A percentile compares a stretch with the other conserved stretches of the same genome.
phyloP scores from a whole-genome alignment of 495 filamentous ascomycete genomes.

The Neurospora intermedia region DNA sequence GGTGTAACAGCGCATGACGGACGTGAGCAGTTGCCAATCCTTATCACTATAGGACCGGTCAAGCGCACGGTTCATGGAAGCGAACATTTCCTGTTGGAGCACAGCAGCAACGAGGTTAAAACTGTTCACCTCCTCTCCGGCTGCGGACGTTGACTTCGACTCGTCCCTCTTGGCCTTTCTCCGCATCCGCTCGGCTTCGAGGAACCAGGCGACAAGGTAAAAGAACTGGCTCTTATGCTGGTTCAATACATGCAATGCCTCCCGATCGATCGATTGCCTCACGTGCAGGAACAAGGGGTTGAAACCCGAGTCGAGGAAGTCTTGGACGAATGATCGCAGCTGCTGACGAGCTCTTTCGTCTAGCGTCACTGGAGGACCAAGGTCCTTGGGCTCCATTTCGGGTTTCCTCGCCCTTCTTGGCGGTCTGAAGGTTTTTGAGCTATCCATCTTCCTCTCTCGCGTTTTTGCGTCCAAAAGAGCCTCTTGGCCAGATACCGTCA shows the following conservation, averaged over 20 bases:
- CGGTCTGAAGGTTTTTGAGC: constrained; percentile 79
- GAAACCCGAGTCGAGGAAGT: constrained; percentile 92
- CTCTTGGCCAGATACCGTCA: constrained; percentile 81
- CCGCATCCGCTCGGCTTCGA: constrained; percentile 75
- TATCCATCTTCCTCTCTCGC: constrained; percentile 80
- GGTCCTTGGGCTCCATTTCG: constrained; percentile 59
- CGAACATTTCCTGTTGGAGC: constrained; percentile 84
- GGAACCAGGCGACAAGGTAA: constrained; percentile 88
- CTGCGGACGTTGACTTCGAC: constrained; percentile 28
- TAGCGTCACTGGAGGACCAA: constrained; percentile 60
- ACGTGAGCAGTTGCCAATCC: constrained; percentile 74
- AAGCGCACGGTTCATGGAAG: constrained; percentile 76
- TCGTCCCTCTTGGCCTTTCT: constrained; percentile 42
- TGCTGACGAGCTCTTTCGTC: constrained; percentile 57
- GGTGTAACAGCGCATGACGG: constrained; percentile 84
- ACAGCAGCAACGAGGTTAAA: constrained; percentile 83
- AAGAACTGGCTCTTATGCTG: constrained; percentile 76
- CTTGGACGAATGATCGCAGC: constrained; percentile 74
- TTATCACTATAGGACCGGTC: constrained; percentile 68
- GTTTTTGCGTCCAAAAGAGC: constrained; percentile 62
- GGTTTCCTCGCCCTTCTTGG: constrained; percentile 54
- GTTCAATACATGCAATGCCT: constrained; percentile 70
- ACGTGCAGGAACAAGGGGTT: constrained; percentile 85
- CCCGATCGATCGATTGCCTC: constrained; percentile 80
- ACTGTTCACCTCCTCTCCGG: constrained; percentile 53